Evolutionary conservation across 1,284 basidiomycete species (phyloP), one percentile per base, ranked within the genome.

Genomic region (Peniophora sp.): DNA sequence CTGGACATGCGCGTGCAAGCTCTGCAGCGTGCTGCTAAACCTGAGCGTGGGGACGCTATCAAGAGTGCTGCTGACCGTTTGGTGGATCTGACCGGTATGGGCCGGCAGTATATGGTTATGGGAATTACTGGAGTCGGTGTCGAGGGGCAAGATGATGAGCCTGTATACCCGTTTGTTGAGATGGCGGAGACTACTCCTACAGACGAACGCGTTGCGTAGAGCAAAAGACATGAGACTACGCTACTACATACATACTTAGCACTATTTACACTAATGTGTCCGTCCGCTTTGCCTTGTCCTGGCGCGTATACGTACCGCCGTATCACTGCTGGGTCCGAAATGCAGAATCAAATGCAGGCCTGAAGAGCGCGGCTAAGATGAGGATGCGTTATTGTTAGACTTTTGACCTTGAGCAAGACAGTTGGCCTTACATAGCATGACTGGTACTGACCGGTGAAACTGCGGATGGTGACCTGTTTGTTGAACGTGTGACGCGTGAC

Each of bases 51-150:
- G 45, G 48, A 55, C 10, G 51, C 59, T 16, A 78, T 87, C 41
- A 63, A 66, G 24, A 61, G 69, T 34, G 78, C 77, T 1, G 78
- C 77, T 23, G 62, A 70, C 48, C 66, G 84, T 50, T 66, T 87
- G n/a, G 71, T 81, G 22, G 80, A 87, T 63, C 71, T 69, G 0
- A 66, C 66, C 3, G 80, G 81, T 20, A 88, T 88, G 85, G 85
- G 85, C 0, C 68, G 61, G 39, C 74, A 87, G 66, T 87, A 88
- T 55, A 69, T 77, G 59, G 69, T 87, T 17, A 63, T 87, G 57
- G 83, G 78, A 1, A 62, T 87, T 23, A 76, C 66, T 0, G 53
- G 57, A 14, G 45, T 25, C n/a, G 52, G 52, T 45, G 53, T 16
- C 34, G 24, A 24, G 5, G 52, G 50, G 34, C 35, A 54, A 47